These are phyloP conservation scores for Carex littledalei DNA, from an alignment of 176 grass and related monocot species.

Conservation along the genomic window DNA sequence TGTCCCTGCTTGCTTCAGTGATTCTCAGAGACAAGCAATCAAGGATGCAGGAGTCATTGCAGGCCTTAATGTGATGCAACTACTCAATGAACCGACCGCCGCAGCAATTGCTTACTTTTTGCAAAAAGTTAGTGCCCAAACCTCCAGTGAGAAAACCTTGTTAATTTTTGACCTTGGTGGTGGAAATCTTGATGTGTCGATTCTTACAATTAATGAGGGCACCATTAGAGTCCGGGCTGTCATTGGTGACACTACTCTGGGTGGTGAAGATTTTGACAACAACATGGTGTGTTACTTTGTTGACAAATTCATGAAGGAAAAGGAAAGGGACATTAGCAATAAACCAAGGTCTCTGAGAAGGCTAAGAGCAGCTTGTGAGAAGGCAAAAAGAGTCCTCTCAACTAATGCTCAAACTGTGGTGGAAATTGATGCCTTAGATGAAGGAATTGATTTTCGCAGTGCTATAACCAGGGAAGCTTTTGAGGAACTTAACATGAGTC, in stretches of 20 bases:
- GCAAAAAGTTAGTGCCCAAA: background rate
- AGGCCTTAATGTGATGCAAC: constrained; percentile 9
- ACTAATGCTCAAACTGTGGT: constrained; percentile 8
- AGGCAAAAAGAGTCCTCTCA: constrained; percentile 14
- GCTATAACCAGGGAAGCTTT: background rate
- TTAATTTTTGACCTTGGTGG: constrained; percentile 19
- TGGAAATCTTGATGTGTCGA: constrained; percentile 2
- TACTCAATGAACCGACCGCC: constrained; percentile 5
- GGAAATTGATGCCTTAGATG: constrained; percentile 22
- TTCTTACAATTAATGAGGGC: background rate
- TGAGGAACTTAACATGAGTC: background rate
- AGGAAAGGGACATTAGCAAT: background rate
- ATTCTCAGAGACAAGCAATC: constrained; percentile 18
- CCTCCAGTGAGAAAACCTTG: background rate
- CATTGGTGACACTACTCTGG: constrained; percentile 5
- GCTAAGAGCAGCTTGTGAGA: constrained; percentile 9
- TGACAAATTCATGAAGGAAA: constrained; percentile 6
- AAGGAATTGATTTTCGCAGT: constrained; percentile 5
- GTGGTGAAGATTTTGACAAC: constrained; percentile 19
- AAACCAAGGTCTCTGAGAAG: constrained; percentile 13
- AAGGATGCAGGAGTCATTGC: constrained; percentile 14
- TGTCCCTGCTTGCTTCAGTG: background rate
- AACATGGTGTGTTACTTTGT: constrained; percentile 9
- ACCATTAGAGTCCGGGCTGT: background rate
- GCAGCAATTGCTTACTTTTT: background rate